Evolutionary conservation across 768 basidiomycete genomes (phyloP), one percentile per base, ranked within the genome.

Genomic region (Ramaria rubella): DNA sequence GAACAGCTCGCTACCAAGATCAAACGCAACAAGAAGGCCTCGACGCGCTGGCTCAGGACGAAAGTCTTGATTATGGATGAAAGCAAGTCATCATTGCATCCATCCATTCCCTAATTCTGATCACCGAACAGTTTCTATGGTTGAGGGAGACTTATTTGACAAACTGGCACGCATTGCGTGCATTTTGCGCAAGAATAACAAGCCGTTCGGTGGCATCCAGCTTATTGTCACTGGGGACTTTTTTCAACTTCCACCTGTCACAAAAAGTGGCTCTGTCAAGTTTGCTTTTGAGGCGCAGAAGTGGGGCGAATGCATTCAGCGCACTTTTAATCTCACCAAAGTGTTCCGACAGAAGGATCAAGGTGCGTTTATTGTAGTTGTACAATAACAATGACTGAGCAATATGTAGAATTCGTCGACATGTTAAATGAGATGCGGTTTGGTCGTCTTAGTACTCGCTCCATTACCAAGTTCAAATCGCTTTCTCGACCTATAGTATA

Each of bases 391-490:
- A 42, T 8, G 31, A 44, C 36, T 44, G 57, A 36, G 21, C 29
- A 38, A 52, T 45, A 8, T 43, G 31, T 67, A 93, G 93, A 83
- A 52, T 97, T 99, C 66, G 81, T 99, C 50, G 79, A 90, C 68
- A 98, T 98, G 93, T 75, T 98, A 50, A 99, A 97, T 67, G 94
- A 98, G 69, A 98, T 98, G 96, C 83, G 96, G 15, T 95, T 92
- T 63, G 96, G 96, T 3, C 72, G 62, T 17, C 70, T 98, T 30
- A 78, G 83, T 1, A 59, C 65, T 2, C 71, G 73, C 21, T 94
- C 93, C 0, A 84, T 93, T 58, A 55, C 65, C 30, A 83, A 77
- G 55, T 97, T 98, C 75, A 80, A 69, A 61, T 72, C 71, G 0
- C 74, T 98, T n/a, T 77, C 81, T 1, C 76, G 94, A 31, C 69